A percentile compares a stretch with the other conserved stretches of the same genome.
These are phyloP conservation scores for Ophiocordyceps camponoti-rufipedis DNA, from an alignment of 2,329 filamentous ascomycete genomes.

Conservation along the genomic window DNA sequence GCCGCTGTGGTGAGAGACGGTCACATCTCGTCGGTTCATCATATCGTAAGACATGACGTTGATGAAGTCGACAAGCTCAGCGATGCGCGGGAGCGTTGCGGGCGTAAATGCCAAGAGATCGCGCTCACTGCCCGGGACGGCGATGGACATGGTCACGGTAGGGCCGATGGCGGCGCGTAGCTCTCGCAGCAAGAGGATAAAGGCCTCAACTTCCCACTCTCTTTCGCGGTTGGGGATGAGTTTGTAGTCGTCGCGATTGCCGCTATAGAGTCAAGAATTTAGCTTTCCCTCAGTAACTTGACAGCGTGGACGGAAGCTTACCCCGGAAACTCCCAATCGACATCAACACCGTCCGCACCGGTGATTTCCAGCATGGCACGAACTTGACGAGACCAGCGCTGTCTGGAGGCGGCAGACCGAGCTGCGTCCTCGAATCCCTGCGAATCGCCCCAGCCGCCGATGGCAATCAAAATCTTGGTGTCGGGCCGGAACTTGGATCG, in stretches of 20 bases:
- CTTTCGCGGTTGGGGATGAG: constrained; percentile 40
- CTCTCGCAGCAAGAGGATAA: constrained; percentile 39
- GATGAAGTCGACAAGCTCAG: constrained; percentile 42
- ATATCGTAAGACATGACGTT: constrained; percentile 55
- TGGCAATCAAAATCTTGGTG: constrained; percentile 49
- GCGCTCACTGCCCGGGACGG: constrained; percentile 42
- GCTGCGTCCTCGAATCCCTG: constrained; percentile 42
- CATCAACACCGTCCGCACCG: constrained; percentile 44
- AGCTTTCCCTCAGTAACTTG: not conserved
- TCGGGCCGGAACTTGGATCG: constrained; percentile 27
- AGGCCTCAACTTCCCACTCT: constrained; percentile 42
- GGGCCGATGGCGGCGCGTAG: constrained; percentile 37
- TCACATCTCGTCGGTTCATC: constrained; percentile 48
- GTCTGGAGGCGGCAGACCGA: constrained; percentile 28
- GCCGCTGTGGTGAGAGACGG: constrained; percentile 48
- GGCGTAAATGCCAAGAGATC: constrained; percentile 52
- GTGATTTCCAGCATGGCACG: constrained; percentile 40
- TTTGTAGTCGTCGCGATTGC: constrained; percentile 56
- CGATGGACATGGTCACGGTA: constrained; percentile 44
- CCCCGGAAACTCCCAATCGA: constrained; percentile 50
- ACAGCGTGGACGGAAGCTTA: constrained; percentile 6
- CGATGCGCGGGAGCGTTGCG: constrained; percentile 38
- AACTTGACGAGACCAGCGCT: constrained; percentile 45
- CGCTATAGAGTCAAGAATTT: constrained; percentile 15
- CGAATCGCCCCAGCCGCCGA: constrained; percentile 60